Conservation (phyloP, 1,284 basidiomycete species). For the Cerrena zonata region DNA sequence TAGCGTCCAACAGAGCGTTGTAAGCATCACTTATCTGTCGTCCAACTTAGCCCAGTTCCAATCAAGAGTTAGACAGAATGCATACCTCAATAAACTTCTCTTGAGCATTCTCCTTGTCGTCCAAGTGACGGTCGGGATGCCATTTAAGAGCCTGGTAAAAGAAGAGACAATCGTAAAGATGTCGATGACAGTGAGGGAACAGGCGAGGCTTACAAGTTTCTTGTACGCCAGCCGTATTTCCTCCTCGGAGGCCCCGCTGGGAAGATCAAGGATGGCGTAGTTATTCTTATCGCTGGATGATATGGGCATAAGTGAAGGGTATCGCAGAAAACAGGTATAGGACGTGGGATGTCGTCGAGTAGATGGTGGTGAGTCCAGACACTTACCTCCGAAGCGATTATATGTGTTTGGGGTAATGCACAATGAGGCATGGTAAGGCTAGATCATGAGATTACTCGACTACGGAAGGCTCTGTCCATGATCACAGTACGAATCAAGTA, state of each 20-base stretch:
- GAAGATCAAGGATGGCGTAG: conserved; percentile 26
- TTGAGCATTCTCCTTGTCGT: conserved; percentile 50
- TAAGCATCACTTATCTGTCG: conserved; percentile 27
- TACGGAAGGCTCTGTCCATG: conserved; percentile 13
- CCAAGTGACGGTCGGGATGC: conserved; percentile 82
- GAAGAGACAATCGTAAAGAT: conserved; percentile 1
- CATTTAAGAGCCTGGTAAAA: conserved; percentile 71
- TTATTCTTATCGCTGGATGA: conserved; percentile 17
- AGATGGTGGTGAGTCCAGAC: conserved; percentile 8
- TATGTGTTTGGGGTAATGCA: conserved; percentile 21
- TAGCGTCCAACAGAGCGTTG: conserved; percentile 15
- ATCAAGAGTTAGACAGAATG: background rate
- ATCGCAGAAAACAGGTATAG: background rate
- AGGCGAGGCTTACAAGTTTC: conserved; percentile 52
- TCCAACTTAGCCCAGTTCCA: background rate
- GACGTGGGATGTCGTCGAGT: conserved; percentile 4
- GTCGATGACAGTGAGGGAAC: conserved; percentile 9
- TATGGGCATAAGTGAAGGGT: conserved; percentile 18
- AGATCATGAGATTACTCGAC: conserved; percentile 18
- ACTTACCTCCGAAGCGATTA: conserved; percentile 18
- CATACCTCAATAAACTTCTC: conserved; percentile 73
- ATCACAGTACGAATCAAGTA: conserved; percentile 19
- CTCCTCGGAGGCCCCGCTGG: conserved; percentile 41
- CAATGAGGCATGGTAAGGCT: conserved; percentile 19
- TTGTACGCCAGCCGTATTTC: conserved; percentile 84